phyloP scores from a whole-genome alignment of 805 yeast species.

The Candida multigemmis region DNA sequence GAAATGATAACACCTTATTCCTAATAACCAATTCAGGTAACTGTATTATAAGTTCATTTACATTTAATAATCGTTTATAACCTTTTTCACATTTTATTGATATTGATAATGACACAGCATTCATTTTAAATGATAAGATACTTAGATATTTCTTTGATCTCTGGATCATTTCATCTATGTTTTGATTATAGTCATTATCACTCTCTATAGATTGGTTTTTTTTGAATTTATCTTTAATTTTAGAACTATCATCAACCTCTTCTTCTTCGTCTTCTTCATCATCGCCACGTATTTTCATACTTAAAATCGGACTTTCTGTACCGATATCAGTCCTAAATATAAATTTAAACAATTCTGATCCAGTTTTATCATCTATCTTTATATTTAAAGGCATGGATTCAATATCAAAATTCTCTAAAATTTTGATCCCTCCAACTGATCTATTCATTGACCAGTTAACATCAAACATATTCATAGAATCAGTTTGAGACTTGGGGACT shows the following conservation, averaged over 20 bases:
- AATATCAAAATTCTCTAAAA: conserved; percentile 29
- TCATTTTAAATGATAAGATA: conserved; percentile 43
- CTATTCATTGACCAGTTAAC: conserved; percentile 35
- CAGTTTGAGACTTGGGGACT: conserved; percentile 12
- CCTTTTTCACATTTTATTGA: conserved; percentile 28
- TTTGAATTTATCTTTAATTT: neutral
- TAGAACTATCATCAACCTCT: conserved; percentile 4
- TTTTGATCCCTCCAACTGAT: conserved; percentile 32
- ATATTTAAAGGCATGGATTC: conserved; percentile 27
- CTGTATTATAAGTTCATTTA: conserved; percentile 21
- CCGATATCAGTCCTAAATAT: conserved; percentile 21
- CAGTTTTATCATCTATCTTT: conserved; percentile 30
- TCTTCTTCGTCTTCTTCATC: conserved; percentile 5
- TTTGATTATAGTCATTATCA: conserved; percentile 12
- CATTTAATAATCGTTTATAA: conserved; percentile 24
- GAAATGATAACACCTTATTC: conserved; percentile 19
- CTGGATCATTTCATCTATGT: conserved; percentile 52
- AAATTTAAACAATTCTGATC: conserved; percentile 26
- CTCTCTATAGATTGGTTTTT: conserved; percentile 1
- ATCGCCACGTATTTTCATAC: conserved; percentile 1
- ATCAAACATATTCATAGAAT: conserved; percentile 12
- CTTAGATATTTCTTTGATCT: conserved; percentile 70
- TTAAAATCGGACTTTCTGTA: conserved; percentile 10
- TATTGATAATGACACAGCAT: conserved; percentile 19
- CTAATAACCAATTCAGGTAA: conserved; percentile 26